Evolutionary conservation across 176 grass and related monocot genomes (phyloP).

Genomic region (Phoenix dactylifera): DNA sequence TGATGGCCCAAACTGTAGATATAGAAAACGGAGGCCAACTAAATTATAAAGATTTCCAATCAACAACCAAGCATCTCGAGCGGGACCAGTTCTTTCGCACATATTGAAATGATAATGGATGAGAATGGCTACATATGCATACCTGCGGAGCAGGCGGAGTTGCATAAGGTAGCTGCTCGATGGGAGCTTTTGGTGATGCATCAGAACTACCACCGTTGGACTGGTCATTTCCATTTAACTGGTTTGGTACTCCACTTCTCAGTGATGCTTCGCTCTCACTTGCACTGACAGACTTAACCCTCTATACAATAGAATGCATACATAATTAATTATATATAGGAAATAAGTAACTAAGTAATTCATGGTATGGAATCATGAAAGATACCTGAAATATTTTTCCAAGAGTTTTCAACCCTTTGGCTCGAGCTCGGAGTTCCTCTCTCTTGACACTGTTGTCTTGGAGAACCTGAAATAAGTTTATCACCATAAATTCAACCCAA

Average conservation of each 20-base stretch:
- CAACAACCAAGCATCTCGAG: background rate
- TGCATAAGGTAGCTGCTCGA: slow-evolving; percentile 33
- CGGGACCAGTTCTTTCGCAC: background rate
- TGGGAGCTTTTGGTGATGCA: slow-evolving; percentile 47
- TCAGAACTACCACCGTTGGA: slow-evolving; percentile 59
- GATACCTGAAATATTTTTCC: slow-evolving; percentile 93
- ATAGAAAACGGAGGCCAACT: too few relatives aligned
- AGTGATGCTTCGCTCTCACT: slow-evolving; percentile 44
- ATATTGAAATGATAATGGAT: background rate
- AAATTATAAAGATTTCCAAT: too few relatives aligned
- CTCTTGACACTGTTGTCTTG: slow-evolving; percentile 61
- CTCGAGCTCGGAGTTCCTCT: slow-evolving; percentile 74
- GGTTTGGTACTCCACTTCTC: slow-evolving; percentile 35
- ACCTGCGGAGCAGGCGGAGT: slow-evolving; percentile 52
- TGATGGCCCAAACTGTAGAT: too few relatives aligned
- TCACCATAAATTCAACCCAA: slow-evolving; percentile 4
- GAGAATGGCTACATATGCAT: slow-evolving; percentile 8
- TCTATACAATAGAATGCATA: slow-evolving; percentile 32
- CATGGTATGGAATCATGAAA: slow-evolving; percentile 1
- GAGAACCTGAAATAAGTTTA: slow-evolving; percentile 49
- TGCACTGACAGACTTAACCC: slow-evolving; percentile 41
- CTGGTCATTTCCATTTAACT: slow-evolving; percentile 26
- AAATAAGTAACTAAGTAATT: slow-evolving; percentile 2
- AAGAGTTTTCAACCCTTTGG: slow-evolving; percentile 91
- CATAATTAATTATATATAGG: slow-evolving; percentile 7